Evolutionary conservation across 2,329 filamentous ascomycete genomes (phyloP), one percentile per base, ranked within the genome.

Genomic region (Colletotrichum musae): DNA sequence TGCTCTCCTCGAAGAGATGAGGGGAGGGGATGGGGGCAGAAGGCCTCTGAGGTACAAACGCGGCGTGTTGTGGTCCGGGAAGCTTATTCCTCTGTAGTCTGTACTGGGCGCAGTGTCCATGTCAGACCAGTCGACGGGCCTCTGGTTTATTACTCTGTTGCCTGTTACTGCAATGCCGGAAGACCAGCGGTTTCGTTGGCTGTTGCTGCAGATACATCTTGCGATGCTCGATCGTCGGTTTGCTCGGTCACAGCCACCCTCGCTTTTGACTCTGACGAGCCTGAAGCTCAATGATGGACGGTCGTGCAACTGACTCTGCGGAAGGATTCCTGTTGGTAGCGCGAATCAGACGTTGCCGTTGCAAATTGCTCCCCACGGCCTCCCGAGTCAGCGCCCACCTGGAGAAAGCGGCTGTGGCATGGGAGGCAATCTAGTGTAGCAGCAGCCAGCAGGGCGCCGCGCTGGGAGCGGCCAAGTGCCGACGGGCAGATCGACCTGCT

Each of bases 401-500:
- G 43, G 36, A 12, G 32, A n/a, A 47, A 60, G 59, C 47, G 64
- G 64, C 64, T 57, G 64, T 68, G 56, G 50, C 60, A 67, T 61
- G 70, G 63, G 39, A 63, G 58, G 45, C 41, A 71, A 71, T 61
- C 70, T 72, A 45, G 64, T 24, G 21, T 24, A 24, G 21, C 21
- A 24, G 21, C 21, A 24, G 21, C 21, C 64, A 71, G 69, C 48
- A 60, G 24, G 56, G 43, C 21, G 39, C 41, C 48, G 41, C 64
- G 54, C 59, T 62, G 59, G 70, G 58, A 61, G 58, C 62, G 66
- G 59, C 48, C 71, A 72, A 72, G 66, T 72, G 71, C 71, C 71
- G 71, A 69, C 58, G 64, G 53, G 45, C 51, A 58, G 73, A 75
- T 74, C 73, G 64, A 56, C 71, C 50, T 71, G 64, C 74, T 72